Base-by-base conservation (phyloP, 306 rosid species). In the Calophaca sinica region DNA sequence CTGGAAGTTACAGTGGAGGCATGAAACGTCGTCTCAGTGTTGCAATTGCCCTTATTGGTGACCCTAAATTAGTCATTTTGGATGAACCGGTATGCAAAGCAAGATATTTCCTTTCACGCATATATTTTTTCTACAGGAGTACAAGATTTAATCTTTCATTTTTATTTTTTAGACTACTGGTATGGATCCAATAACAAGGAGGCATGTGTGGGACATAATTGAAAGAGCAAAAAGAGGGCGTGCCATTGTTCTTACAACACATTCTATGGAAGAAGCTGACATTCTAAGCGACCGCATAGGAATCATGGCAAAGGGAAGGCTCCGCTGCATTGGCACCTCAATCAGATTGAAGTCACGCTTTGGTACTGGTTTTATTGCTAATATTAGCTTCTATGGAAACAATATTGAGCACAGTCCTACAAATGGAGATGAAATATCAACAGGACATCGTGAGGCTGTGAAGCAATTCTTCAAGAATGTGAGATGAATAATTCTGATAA, bases 191-290 rank as follows among this genome's bases (percentile, higher is more conserved):
- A 87, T 94, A 83, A 86, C 98, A 67, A 91, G 98, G 78, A 87
- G 98, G 80, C 93, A 89, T 76, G 94, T 91, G 28, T 94, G 98
- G 97, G 93, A 91, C 86, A 88, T 94, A 52, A 88, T 94, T 32
- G 91, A 88, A 72, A 82, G 81, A 67, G 97, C 98, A 26, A 94
- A 94, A 82, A 88, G 31, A 78, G 97, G 96, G 33, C 93, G 96
- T 0, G 91, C 94, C 20, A 86, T 94, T 77, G 78, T 94, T 75
- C 90, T 91, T 42, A 94, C 97, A 57, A 94, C 98, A 38, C 97
- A 94, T 78, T 94, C 97, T 46, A 94, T 94, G 98, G 98, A 94
- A 86, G 98, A 94, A 87, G 98, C 97, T 29, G 96, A 89, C 79
- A 85, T 89, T 81, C 78, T 94, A 79, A 81, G 98, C 36, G 97